Evolutionary conservation across 73 alveolate genomes (phyloP), one percentile per base, ranked within the genome.

Genomic region (Paramecium pentaurelia): DNA sequence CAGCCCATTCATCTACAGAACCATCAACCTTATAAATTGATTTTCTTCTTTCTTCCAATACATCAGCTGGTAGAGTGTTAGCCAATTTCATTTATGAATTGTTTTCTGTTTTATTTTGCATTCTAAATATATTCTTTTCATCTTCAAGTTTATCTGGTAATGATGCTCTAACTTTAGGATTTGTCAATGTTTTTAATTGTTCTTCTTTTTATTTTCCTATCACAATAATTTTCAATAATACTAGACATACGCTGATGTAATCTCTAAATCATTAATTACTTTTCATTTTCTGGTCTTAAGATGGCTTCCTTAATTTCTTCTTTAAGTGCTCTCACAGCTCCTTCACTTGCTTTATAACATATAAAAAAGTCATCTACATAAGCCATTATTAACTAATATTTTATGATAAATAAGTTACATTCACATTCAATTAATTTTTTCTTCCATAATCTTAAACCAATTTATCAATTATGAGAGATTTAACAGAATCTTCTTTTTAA

Each of bases 1-100:
- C 87, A 73, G 87, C 87, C 87, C 87, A 73, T 38, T 73, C 87
- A 73, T 73, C 87, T 10, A 37, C 87, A 4, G 58, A 34, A 37
- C 87, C 87, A 11, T 73, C 87, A n/a, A 73, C 87, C 32, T 73
- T n/a, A 40, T 73, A 73, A 37, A 73, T 40, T 36, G 87, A 73
- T 18, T 9, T 73, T 38, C 60, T 73, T 40, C 36, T 73, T 12
- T 14, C 60, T 3, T 73, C 87, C 36, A 37, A 34, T 18, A 18
- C 30, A 16, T 73, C 87, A 28, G 10, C 28, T 28, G 84, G 84
- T 27, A 64, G 12, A 10, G 84, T 64, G 49, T 28, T 64, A 22
- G 36, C 70, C 14, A 54, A 54, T 28, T 34, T 28, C 12, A 64
- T 30, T 64, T 64, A 9, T 34, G 84, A 64, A 64, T 3, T 64